Conservation (phyloP, 768 basidiomycete species). For the Naganishia vaughanmartiniae region DNA sequence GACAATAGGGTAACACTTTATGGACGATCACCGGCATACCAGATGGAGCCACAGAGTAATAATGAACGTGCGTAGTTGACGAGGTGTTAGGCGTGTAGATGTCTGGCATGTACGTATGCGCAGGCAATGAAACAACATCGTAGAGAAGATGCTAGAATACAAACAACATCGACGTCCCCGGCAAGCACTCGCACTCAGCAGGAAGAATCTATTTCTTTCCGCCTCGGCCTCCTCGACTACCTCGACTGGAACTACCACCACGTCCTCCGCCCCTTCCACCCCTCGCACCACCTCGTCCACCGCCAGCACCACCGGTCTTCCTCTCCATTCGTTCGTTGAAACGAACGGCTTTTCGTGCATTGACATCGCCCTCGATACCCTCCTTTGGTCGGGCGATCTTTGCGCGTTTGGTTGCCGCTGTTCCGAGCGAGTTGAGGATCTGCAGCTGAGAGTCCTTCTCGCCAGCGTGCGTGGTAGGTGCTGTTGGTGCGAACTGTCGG, state of each 20-base stretch:
- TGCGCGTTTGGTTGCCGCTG: constrained; percentile 55
- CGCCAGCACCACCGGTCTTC: constrained; percentile 43
- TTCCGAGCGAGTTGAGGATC: constrained; percentile 72
- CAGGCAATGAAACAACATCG: background rate
- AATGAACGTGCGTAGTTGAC: too few species aligned
- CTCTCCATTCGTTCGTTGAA: constrained; percentile 53
- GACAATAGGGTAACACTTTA: too few species aligned
- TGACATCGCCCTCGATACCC: constrained; percentile 63
- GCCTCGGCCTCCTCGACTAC: constrained; percentile 9
- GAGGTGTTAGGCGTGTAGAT: too few species aligned
- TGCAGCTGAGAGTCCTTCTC: constrained; percentile 75
- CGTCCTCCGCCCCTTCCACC: constrained; percentile 13
- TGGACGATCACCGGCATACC: too few species aligned
- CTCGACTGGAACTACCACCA: background rate
- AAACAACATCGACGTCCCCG: background rate
- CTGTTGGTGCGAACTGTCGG: constrained; percentile 77
- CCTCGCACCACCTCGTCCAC: constrained; percentile 13
- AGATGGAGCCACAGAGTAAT: too few species aligned
- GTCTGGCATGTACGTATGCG: background rate
- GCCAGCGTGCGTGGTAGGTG: constrained; percentile 58
- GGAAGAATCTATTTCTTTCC: constrained; percentile 6
- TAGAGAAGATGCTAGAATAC: background rate
- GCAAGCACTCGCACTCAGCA: too few species aligned
- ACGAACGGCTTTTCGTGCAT: constrained; percentile 83
- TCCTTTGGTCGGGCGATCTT: constrained; percentile 62